Conservation (phyloP, 495 filamentous ascomycete species). For the Bathelium albidoporum region DNA sequence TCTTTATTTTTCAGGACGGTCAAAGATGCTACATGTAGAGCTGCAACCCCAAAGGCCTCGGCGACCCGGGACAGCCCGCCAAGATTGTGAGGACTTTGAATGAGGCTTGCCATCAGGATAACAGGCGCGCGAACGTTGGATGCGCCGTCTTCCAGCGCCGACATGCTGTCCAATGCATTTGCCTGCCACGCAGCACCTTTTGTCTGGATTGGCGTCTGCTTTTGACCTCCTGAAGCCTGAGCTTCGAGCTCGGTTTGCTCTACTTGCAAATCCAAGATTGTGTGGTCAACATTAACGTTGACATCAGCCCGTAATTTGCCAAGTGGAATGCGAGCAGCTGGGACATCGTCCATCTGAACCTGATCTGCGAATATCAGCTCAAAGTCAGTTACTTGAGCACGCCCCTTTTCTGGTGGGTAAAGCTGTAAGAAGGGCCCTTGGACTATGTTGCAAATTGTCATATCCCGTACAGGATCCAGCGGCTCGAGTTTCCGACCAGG, state of each 20-base stretch:
- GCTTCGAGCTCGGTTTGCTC: neutral
- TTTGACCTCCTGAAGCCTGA: neutral
- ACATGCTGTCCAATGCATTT: neutral
- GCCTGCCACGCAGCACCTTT: slow-evolving; percentile 17
- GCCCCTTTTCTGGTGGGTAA: slow-evolving; percentile 12
- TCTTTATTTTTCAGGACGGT: slow-evolving; percentile 27
- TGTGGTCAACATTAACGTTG: neutral
- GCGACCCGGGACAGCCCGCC: slow-evolving; percentile 38
- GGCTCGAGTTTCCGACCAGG: slow-evolving; percentile 20
- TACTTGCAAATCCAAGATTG: neutral
- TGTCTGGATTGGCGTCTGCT: slow-evolving; percentile 18
- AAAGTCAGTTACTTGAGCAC: neutral
- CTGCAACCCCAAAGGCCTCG: slow-evolving; percentile 37
- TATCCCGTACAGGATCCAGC: slow-evolving; percentile 23
- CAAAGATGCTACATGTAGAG: slow-evolving; percentile 27
- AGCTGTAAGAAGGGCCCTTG: slow-evolving; percentile 27
- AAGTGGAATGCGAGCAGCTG: neutral
- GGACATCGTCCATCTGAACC: neutral
- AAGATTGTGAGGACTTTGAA: slow-evolving; percentile 39
- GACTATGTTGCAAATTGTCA: slow-evolving; percentile 26
- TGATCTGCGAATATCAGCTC: neutral
- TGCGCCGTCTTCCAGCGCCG: neutral
- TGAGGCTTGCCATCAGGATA: slow-evolving; percentile 39
- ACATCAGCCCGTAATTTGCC: neutral
- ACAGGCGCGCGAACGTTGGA: slow-evolving; percentile 15